phyloP scores from a whole-genome alignment of 331 rosid species.

The Erythrophleum ivorense region DNA sequence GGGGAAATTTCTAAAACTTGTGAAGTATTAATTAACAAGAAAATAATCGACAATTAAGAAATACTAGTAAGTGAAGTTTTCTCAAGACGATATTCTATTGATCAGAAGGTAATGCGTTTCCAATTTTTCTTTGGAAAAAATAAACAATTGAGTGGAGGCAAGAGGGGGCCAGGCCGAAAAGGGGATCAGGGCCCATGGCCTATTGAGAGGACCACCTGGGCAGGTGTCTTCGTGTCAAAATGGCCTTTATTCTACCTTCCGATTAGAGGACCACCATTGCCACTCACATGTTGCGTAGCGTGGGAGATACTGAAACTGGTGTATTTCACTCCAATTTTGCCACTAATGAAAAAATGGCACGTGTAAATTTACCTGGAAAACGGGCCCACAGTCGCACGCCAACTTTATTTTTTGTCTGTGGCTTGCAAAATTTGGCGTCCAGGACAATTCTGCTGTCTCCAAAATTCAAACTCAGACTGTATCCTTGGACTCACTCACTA shows the following conservation, averaged over 20 bases:
- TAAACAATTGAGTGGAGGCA: background rate
- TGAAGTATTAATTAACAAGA: no score
- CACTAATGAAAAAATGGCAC: background rate
- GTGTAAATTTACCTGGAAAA: background rate
- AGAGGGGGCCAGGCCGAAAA: background rate
- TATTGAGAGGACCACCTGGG: constrained; percentile 8
- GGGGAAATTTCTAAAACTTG: no score
- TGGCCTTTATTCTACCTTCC: background rate
- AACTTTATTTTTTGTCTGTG: background rate
- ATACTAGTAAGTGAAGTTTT: no score
- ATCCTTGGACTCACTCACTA: background rate
- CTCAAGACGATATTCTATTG: no score
- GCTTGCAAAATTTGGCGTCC: background rate
- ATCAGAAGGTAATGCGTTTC: background rate
- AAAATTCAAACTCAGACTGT: constrained; percentile 2
- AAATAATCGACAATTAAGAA: no score
- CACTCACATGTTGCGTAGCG: constrained; percentile 20
- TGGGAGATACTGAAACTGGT: constrained; percentile 14
- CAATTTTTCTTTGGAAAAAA: background rate
- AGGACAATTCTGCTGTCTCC: constrained; percentile 4
- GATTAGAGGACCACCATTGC: constrained; percentile 22
- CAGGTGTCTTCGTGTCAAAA: background rate
- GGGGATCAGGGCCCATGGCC: background rate
- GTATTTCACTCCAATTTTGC: background rate
- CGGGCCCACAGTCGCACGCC: constrained; percentile 1